A percentile compares a stretch with the other conserved stretches of the same genome.
Evolutionary conservation across 2,329 filamentous ascomycete species (phyloP).

Genomic region (Colletotrichum lentis): DNA sequence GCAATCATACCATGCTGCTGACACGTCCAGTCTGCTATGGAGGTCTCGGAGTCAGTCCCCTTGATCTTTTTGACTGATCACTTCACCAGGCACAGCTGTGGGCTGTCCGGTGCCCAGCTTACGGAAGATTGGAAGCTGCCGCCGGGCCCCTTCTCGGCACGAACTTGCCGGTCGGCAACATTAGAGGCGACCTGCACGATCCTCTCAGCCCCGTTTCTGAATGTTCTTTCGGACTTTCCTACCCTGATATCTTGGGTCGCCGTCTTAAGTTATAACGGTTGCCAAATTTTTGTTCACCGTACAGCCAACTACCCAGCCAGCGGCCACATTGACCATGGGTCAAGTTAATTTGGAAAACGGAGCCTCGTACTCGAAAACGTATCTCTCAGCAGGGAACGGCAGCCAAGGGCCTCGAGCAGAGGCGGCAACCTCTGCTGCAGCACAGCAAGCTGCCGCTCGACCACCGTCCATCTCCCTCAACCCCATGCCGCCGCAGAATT

Average conservation of each 20-base stretch:
- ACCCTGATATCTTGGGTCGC: not conserved
- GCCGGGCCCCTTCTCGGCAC: not conserved
- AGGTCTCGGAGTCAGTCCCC: not conserved
- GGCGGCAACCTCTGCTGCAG: not conserved
- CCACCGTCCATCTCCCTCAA: not conserved
- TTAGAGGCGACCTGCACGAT: not conserved
- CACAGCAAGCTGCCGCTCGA: not conserved
- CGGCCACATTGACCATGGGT: not conserved
- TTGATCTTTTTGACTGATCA: too few relatives aligned
- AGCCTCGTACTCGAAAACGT: not conserved
- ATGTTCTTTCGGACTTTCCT: not conserved
- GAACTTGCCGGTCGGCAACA: not conserved
- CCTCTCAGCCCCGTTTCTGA: not conserved
- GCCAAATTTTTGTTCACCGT: not conserved
- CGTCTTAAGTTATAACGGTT: not conserved
- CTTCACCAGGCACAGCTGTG: too few relatives aligned
- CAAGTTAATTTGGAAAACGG: not conserved
- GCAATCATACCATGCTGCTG: not conserved
- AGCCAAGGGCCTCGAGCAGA: not conserved
- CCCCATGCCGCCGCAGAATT: not conserved
- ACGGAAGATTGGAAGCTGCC: not conserved
- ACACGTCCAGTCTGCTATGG: not conserved
- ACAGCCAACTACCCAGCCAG: not conserved
- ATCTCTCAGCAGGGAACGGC: not conserved
- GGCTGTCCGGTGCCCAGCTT: not conserved